A percentile compares a stretch with the other conserved stretches of the same genome.
Conservation (phyloP, 495 filamentous ascomycete species). For the Annulohypoxylon bovei region DNA sequence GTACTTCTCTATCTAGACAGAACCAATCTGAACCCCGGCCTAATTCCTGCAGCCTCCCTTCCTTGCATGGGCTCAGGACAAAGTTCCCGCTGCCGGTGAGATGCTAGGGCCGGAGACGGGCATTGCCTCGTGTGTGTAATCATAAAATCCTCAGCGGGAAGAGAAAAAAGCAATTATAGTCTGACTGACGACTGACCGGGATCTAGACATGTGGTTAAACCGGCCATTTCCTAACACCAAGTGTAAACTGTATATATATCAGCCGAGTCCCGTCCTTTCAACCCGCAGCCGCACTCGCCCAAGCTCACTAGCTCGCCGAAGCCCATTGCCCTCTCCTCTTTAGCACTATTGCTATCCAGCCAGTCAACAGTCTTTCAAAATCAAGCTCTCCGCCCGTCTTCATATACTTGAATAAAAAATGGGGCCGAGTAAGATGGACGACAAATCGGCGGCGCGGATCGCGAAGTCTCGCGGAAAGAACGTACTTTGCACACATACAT, state of each 20-base stretch:
- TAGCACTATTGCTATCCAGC: too few species aligned
- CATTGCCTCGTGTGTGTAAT: conserved; percentile 10
- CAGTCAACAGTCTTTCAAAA: neutral
- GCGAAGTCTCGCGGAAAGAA: conserved; percentile 52
- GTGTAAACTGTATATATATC: conserved; percentile 24
- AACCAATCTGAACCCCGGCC: conserved; percentile 10
- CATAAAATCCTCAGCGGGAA: conserved; percentile 20
- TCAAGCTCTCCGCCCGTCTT: neutral
- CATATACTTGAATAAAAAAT: conserved; percentile 38
- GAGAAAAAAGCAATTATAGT: conserved; percentile 27
- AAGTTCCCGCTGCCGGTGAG: conserved; percentile 5
- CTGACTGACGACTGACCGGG: conserved; percentile 4
- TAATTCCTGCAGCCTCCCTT: conserved; percentile 30
- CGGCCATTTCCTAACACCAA: conserved; percentile 4
- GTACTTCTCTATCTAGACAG: neutral
- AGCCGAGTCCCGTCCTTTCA: neutral
- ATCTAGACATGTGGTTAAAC: neutral
- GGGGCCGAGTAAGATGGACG: conserved; percentile 57
- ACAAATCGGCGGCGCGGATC: conserved; percentile 58
- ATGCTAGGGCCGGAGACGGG: neutral
- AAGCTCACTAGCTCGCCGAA: conserved; percentile 1
- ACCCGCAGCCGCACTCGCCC: neutral
- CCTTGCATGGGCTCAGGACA: conserved; percentile 18
- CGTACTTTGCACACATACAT: conserved; percentile 32
- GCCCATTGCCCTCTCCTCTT: neutral